phyloP scores from a whole-genome alignment of 2,329 filamentous ascomycete species.

The Venturia nashicola region DNA sequence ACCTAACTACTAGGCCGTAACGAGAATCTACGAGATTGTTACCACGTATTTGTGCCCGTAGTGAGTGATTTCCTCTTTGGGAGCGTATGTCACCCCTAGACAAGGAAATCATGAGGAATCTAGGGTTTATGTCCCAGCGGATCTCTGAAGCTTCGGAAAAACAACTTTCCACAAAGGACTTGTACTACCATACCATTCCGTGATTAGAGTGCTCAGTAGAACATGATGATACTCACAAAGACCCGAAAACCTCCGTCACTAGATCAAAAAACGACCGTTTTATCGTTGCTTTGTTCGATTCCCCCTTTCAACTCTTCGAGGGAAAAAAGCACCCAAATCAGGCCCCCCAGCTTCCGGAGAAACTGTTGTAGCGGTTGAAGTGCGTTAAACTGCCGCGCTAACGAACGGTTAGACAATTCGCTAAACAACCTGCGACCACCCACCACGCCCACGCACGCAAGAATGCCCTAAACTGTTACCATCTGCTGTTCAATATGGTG shows the following conservation, averaged over 20 bases:
- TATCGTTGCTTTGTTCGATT: not conserved
- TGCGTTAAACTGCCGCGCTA: too few relatives aligned
- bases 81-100: too few relatives aligned
- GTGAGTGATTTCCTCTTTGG: not conserved
- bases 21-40: too few relatives aligned
- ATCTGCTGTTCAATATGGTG: not conserved
- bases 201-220: too few relatives aligned
- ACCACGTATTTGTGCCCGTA: too few relatives aligned
- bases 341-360: too few relatives aligned
- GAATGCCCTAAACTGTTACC: not conserved
- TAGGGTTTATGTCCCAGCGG: not conserved
- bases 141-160: too few relatives aligned
- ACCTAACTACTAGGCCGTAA: too few relatives aligned
- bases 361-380: too few relatives aligned
- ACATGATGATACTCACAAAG: too few relatives aligned
- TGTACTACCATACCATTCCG: not conserved
- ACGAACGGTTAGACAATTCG: not conserved
- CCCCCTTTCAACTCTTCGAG: not conserved
- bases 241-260: not conserved
- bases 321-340: too few relatives aligned
- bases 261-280: not conserved
- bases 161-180: not conserved
- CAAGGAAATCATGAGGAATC: not conserved
- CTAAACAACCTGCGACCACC: not conserved
- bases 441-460: not conserved